phyloP scores from a whole-genome alignment of 1,284 basidiomycete genomes.

The Papiliotrema flavescens region DNA sequence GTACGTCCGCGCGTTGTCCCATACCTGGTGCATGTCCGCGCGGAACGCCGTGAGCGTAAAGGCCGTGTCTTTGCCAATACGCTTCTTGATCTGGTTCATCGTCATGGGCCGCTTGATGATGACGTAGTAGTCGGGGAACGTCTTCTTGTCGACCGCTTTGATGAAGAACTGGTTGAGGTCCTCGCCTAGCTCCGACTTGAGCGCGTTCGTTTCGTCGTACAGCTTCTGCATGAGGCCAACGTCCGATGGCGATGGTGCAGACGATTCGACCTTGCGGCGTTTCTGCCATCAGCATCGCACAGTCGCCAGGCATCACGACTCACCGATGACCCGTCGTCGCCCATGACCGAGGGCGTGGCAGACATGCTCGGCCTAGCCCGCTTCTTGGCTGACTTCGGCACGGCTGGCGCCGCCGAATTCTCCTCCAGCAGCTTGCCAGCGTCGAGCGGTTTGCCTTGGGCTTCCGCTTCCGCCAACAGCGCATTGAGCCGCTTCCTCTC shows the following conservation, averaged over 20 bases:
- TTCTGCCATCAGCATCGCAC: slow-evolving; percentile 21
- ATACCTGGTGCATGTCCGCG: slow-evolving; percentile 82
- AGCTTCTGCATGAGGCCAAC: slow-evolving; percentile 49
- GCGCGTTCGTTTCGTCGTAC: slow-evolving; percentile 55
- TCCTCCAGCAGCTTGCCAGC: slow-evolving; percentile 22
- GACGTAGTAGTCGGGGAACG: slow-evolving; percentile 89
- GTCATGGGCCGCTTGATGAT: slow-evolving; percentile 73
- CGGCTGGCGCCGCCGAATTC: slow-evolving; percentile 4
- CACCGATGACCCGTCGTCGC: slow-evolving; percentile 38
- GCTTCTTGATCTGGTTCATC: slow-evolving; percentile 80
- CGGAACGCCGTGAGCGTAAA: slow-evolving; percentile 70
- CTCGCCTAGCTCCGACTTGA: slow-evolving; percentile 58
- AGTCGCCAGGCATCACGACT: slow-evolving; percentile 9
- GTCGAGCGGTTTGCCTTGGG: slow-evolving; percentile 39
- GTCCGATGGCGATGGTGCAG: slow-evolving; percentile 10
- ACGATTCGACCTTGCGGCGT: slow-evolving; percentile 33
- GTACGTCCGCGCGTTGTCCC: slow-evolving; percentile 86
- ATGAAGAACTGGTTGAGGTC: slow-evolving; percentile 80
- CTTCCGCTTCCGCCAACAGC: slow-evolving; percentile 36
- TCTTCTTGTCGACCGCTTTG: slow-evolving; percentile 70
- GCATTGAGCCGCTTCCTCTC: slow-evolving; percentile 42
- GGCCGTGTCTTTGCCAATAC: slow-evolving; percentile 68
- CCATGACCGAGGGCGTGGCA: slow-evolving; percentile 32
- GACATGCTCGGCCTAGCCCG: slow-evolving; percentile 39
- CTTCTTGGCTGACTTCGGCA: slow-evolving; percentile 28